Conservation (phyloP, 306 rosid genomes). For the Vigna unguiculata region DNA sequence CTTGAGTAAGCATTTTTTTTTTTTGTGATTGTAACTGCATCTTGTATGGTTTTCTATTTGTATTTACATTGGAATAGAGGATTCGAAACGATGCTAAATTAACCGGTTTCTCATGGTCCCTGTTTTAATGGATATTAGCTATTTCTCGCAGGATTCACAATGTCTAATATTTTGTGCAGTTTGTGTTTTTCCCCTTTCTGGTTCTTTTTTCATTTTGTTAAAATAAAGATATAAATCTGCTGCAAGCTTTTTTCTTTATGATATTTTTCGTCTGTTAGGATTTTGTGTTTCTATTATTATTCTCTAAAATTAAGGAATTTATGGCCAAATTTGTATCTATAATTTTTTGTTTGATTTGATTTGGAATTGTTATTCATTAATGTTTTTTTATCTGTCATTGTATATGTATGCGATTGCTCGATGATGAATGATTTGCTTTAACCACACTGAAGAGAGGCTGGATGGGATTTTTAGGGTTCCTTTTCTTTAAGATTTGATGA, state of each 20-base stretch:
- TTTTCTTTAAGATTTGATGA: constrained; percentile 7
- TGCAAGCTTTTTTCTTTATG: neutral
- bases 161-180: constrained; percentile 9
- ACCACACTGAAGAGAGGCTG: constrained; percentile 71
- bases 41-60: constrained; percentile 54
- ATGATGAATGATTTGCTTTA: constrained; percentile 82
- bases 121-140: constrained; percentile 51
- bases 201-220: neutral
- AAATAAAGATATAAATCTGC: neutral
- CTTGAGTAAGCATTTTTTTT: too few species aligned
- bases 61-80: constrained; percentile 44
- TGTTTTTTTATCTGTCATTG: neutral
- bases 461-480: constrained; percentile 13
- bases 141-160: constrained; percentile 70
- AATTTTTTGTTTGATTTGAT: neutral
- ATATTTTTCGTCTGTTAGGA: too few species aligned
- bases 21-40: constrained; percentile 18
- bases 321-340: neutral
- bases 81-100: constrained; percentile 63
- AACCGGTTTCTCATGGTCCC: constrained; percentile 56
- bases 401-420: constrained; percentile 46
- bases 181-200: neutral
- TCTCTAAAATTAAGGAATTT: neutral
- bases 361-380: neutral
- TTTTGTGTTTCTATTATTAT: neutral